phyloP scores from a whole-genome alignment of 2,329 filamentous ascomycete species.

The Alternaria metachromatica region DNA sequence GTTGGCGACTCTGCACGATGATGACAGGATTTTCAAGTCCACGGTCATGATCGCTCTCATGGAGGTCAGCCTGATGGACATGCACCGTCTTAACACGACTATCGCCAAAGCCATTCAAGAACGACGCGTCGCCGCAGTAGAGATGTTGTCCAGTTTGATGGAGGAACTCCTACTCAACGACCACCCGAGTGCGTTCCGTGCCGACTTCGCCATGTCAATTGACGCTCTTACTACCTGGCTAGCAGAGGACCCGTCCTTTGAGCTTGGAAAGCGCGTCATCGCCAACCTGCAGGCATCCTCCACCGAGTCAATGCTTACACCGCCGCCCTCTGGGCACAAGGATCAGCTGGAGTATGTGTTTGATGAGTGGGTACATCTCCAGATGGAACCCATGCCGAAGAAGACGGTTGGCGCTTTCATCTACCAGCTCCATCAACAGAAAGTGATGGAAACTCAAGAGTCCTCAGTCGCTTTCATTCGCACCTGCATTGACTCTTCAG shows the following conservation, averaged over 20 bases:
- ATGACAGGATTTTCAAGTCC: conserved; percentile 66
- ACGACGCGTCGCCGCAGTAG: conserved; percentile 73
- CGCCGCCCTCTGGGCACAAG: conserved; percentile 66
- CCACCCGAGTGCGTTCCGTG: conserved; percentile 76
- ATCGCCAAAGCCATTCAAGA: conserved; percentile 75
- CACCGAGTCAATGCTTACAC: conserved; percentile 59
- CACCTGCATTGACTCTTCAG: conserved; percentile 78
- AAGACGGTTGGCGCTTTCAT: conserved; percentile 78
- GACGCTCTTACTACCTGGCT: conserved; percentile 85
- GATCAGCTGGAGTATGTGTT: conserved; percentile 95
- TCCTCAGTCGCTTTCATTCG: conserved; percentile 82
- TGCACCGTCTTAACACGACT: conserved; percentile 65
- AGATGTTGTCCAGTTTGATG: conserved; percentile 80
- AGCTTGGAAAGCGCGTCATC: conserved; percentile 74
- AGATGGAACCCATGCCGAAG: conserved; percentile 76
- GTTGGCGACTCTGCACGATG: conserved; percentile 61
- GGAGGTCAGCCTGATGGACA: conserved; percentile 65
- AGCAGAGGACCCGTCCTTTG: conserved; percentile 70
- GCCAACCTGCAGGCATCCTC: conserved; percentile 67
- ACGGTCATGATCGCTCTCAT: conserved; percentile 67
- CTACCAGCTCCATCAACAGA: conserved; percentile 77
- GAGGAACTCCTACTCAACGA: conserved; percentile 81
- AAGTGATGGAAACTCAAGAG: conserved; percentile 75
- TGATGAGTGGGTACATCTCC: conserved; percentile 89
- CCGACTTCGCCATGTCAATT: conserved; percentile 84